Evolutionary conservation across 805 yeast genomes (phyloP).

Genomic region (Wickerhamiella sergipiensis): DNA sequence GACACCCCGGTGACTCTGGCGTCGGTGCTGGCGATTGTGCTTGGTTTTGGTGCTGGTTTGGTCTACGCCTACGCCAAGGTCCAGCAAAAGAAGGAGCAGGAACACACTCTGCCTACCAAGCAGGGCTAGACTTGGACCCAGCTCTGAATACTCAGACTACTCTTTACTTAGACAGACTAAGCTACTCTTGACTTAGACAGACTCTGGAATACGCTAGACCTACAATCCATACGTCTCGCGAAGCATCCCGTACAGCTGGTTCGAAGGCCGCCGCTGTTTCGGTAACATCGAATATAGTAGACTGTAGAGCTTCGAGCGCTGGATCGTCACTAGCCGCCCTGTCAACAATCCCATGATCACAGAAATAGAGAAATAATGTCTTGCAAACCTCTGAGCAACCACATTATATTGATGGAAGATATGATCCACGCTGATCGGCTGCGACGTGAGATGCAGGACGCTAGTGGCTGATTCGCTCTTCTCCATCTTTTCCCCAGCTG

Average conservation of each 20-base stretch:
- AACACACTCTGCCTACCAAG: slow-evolving; percentile 15
- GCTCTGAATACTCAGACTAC: too few relatives aligned
- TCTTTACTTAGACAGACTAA: too few relatives aligned
- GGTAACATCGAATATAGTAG: slow-evolving; percentile 43
- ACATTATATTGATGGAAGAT: slow-evolving; percentile 38
- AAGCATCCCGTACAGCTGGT: slow-evolving; percentile 6
- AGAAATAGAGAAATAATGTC: slow-evolving; percentile 31
- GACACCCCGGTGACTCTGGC: slow-evolving; percentile 90
- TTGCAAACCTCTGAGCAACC: slow-evolving; percentile 28
- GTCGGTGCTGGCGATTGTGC: slow-evolving; percentile 77
- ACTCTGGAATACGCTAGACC: too few relatives aligned
- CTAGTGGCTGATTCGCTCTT: too few relatives aligned
- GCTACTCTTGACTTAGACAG: too few relatives aligned
- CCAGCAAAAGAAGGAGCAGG: slow-evolving; percentile 47
- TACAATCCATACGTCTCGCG: slow-evolving; percentile 3
- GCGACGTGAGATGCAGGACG: slow-evolving; percentile 24
- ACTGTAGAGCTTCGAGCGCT: slow-evolving; percentile 36
- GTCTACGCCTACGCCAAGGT: slow-evolving; percentile 94
- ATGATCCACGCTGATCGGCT: slow-evolving; percentile 31
- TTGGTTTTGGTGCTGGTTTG: slow-evolving; percentile 91
- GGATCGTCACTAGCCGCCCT: slow-evolving; percentile 36
- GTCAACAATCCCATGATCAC: slow-evolving; percentile 30
- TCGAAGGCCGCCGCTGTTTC: slow-evolving; percentile 22
- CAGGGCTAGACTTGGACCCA: background rate
- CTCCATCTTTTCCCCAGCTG: too few relatives aligned